phyloP scores from a whole-genome alignment of 2,329 filamentous ascomycete genomes.

The Colletotrichum liriopes region DNA sequence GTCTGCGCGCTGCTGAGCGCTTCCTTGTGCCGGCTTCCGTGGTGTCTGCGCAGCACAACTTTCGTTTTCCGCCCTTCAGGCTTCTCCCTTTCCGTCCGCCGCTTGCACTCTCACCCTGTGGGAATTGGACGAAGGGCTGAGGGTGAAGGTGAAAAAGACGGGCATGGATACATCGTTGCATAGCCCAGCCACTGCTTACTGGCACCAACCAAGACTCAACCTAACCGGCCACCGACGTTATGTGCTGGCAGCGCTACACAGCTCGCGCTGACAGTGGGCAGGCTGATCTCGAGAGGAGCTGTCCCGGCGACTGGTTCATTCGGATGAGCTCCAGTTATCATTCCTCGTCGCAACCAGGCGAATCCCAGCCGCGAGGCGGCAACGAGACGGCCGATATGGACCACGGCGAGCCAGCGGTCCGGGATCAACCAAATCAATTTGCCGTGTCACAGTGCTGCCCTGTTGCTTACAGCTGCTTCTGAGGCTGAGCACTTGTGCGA shows the following conservation, averaged over 20 bases:
- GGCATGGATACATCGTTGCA: conserved; percentile 26
- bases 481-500: conserved; percentile 38
- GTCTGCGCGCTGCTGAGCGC: conserved; percentile 26
- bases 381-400: conserved; percentile 12
- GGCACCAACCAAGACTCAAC: conserved; percentile 12
- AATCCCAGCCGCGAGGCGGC: conserved; percentile 28
- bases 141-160: conserved; percentile 13
- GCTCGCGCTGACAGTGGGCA: conserved; percentile 6
- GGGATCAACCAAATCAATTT: conserved; percentile 32
- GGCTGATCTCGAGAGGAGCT: conserved; percentile 19
- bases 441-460: conserved; percentile 23
- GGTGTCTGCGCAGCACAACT: conserved; percentile 29
- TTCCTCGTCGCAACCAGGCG: conserved; percentile 29
- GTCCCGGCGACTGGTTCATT: conserved; percentile 18
- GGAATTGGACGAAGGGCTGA: not conserved
- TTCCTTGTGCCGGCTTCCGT: conserved; percentile 24
- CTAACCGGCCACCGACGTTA: not conserved
- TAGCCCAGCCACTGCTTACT: conserved; percentile 33
- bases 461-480: conserved; percentile 10
- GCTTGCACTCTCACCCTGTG: not conserved
- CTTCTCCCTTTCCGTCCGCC: conserved; percentile 26
- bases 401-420: conserved; percentile 6
- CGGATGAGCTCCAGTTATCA: conserved; percentile 23
- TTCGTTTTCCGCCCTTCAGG: not conserved
- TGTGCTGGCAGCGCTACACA: conserved; percentile 33